Conservation (phyloP, 805 yeast genomes). For the Metschnikowia santaceciliae region DNA sequence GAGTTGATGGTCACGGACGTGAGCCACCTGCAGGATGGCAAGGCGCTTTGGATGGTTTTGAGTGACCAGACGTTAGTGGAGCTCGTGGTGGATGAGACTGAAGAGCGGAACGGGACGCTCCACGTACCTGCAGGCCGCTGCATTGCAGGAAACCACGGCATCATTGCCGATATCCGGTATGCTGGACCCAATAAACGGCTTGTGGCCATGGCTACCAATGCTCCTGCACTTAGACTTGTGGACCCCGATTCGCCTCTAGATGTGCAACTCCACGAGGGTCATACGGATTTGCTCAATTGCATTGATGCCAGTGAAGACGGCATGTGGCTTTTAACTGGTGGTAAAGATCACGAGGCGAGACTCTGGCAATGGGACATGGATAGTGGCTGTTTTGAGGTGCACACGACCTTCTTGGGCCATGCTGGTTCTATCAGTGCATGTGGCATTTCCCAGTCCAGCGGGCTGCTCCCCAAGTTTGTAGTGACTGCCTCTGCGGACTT, state of each 20-base stretch:
- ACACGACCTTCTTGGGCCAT: constrained; percentile 78
- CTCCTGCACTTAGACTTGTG: constrained; percentile 79
- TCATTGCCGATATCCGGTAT: constrained; percentile 82
- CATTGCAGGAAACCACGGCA: constrained; percentile 93
- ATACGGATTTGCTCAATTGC: constrained; percentile 77
- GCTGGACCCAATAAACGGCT: constrained; percentile 58
- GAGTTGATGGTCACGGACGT: constrained; percentile 70
- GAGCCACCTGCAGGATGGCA: constrained; percentile 31
- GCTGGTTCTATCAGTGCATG: constrained; percentile 83
- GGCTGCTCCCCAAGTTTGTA: constrained; percentile 56
- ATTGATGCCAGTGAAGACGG: constrained; percentile 80
- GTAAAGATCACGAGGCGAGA: constrained; percentile 82
- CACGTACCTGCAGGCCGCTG: constrained; percentile 45
- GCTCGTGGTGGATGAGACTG: constrained; percentile 30
- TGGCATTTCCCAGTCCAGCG: constrained; percentile 55
- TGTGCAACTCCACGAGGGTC: constrained; percentile 70
- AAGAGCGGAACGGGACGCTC: constrained; percentile 15
- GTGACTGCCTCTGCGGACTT: constrained; percentile 83
- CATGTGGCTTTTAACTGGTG: constrained; percentile 84
- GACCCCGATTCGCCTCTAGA: constrained; percentile 59
- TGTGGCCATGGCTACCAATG: constrained; percentile 88
- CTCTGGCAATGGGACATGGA: constrained; percentile 64
- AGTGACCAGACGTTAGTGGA: constrained; percentile 82
- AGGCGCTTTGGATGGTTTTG: constrained; percentile 47
- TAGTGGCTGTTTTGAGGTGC: constrained; percentile 31